Base-by-base conservation (phyloP, 2,329 filamentous ascomycete genomes). In the Ambrosiella xylebori region DNA sequence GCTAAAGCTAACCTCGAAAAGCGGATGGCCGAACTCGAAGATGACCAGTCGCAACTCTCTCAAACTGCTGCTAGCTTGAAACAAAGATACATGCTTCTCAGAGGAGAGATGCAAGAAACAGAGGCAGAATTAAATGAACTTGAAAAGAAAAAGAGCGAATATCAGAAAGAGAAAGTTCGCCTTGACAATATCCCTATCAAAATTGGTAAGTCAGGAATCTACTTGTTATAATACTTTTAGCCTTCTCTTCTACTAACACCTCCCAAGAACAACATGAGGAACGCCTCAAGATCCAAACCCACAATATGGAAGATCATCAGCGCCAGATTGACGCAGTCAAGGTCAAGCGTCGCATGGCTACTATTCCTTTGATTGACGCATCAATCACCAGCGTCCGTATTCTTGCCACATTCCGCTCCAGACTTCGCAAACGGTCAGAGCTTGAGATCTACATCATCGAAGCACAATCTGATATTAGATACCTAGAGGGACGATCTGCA, bases 401-500 rank as follows among this genome's bases (percentile, higher is more conserved):
- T 6, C 54, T 58, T 2, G 15, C 60, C 7, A 57, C 38, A 9
- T 52, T 60, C 38, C 59, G 58, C 37, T 11, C 38, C 15, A 51
- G 55, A 7, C 41, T 63, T 41, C 49, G 47, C 17, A 60, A 57
- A 53, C 47, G 17, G 15, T 45, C 41, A 27, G 44, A 54, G n/a
- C 50, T 57, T 1, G 78, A 86, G 63, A 75, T 96, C 50, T 76
- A 81, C 61, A 71, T 79, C 0, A 78, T 94, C 37, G 93, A 98
- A 72, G 90, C 88, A 1, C 69, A 75, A n/a, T 96, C 89, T 0
- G 93, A 98, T 65, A 69, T 85, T 2, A 75, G 80, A 50, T 78
- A 79, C 5, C 73, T 96, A n/a, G 78, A 80, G 64, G 72, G 73
- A 13, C 82, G 82, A 59, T 88, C 88, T 63, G 64, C 68, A 7